Evolutionary conservation across 179 eudicot species (phyloP), one percentile per base, ranked within the genome.

Genomic region (Silene noctiflora): DNA sequence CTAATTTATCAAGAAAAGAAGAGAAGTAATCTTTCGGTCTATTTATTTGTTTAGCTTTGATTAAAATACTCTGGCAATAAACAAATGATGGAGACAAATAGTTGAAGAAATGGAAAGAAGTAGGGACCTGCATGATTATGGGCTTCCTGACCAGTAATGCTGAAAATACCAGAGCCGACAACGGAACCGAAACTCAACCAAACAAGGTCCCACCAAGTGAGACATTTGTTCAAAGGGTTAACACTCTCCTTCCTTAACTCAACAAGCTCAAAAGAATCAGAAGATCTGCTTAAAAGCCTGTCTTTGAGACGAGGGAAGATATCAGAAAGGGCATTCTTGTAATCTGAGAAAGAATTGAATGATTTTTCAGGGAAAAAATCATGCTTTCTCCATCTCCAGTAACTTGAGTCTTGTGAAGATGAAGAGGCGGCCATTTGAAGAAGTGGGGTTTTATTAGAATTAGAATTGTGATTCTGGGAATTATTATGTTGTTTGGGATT

Each of bases 121-220:
- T 7, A 4, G 0, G 42, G 2, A 68, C 72, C 73, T 21, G 73
- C 73, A 42, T 85, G 81, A 69, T 76, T 35, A 73, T 80, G 92
- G 2, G 94, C 91, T 59, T 90, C 98, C 46, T 86, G 96, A 13
- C 98, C 98, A 2, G 98, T 92, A 56, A 94, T 75, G 17, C 78
- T 82, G 82, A 94, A 94, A 46, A 94, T 89, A 12, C 98, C 98
- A 1, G 97, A 89, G 19, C 98, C 98, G 4, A 94, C 96, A 42
- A 92, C 96, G 22, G 96, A 87, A 46, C 97, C 98, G 77, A 92
- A 89, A 8, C 87, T 84, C 20, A 92, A 83, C 98, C 97, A 94
- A n/a, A 87, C 60, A 0, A 94, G 72, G 58, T 94, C 98, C 94
- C 94, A 89, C 97, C 96, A 90, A 0, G 88, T 87, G 22, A 94